Evolutionary conservation across 768 basidiomycete genomes (phyloP), one percentile per base, ranked within the genome.

Genomic region (Trametes coccinea): DNA sequence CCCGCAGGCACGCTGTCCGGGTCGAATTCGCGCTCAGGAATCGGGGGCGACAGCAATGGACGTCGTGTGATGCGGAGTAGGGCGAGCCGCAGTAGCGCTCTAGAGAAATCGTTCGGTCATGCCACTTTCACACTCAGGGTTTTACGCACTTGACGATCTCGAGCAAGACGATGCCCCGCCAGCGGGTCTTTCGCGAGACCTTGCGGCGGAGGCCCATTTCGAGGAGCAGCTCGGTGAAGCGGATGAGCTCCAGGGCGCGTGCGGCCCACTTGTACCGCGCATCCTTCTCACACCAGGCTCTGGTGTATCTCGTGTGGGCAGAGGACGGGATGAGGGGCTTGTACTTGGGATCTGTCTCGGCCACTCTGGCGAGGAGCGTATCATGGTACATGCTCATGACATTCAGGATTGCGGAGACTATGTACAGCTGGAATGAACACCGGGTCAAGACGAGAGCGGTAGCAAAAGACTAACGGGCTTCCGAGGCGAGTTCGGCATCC

Each of bases 401-500:
- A 75, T 94, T 95, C 69, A 97, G 79, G 34, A 85, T 75, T n/a
- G 96, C 85, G 43, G 93, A 92, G 55, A 98, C 95, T 98, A 47
- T 58, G 46, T 60, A 34, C 37, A 44, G 45, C 45, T 65, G 31
- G 11, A 17, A 62, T 65, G 54, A 63, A 63, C 51, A 34, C 10
- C 22, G 40, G 47, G 63, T 45, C 53, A 45, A 60, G 31, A 39
- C 61, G 33, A 46, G 60, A 47, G 53, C 33, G 59, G 31, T 29
- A 59, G 51, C 53, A 62, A 52, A 57, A 57, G 63, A 91, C 94
- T 82, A 67, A 96, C 95, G 79, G 70, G 90, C 86, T 84, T 98
- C 96, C 11, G 93, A 94, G 61, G 92, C 95, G 52, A 98, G 79
- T 74, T 98, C 95, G 48, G 95, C 94, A 81, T 98, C 95, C 76